A percentile compares a stretch with the other conserved stretches of the same genome.
Evolutionary conservation across 73 alveolate genomes (phyloP).

Genomic region (Stentor roeselii): DNA sequence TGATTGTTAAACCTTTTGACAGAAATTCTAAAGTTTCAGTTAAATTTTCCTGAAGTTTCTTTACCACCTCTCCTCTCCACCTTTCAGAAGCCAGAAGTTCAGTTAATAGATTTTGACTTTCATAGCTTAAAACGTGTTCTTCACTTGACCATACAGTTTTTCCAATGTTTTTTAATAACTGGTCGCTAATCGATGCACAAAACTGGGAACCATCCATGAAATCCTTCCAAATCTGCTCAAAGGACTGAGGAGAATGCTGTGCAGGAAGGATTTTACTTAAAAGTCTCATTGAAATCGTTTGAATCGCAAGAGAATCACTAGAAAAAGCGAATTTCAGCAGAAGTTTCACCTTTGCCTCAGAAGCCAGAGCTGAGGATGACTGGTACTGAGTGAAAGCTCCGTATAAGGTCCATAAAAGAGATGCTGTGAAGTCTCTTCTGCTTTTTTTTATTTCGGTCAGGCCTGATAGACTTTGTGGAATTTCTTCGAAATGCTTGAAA

Average conservation of each 20-base stretch:
- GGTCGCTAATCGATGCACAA: too few species aligned
- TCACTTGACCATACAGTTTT: neutral
- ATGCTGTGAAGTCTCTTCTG: neutral
- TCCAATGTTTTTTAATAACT: neutral
- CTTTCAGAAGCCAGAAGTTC: neutral
- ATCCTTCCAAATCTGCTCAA: neutral
- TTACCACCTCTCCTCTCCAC: neutral
- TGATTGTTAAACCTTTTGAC: neutral
- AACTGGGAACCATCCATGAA: too few species aligned
- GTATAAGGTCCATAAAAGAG: neutral
- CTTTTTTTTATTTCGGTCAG: neutral
- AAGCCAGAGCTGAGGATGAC: neutral
- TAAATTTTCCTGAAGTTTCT: neutral
- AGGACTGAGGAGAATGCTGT: constrained; percentile 12
- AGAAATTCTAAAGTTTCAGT: neutral
- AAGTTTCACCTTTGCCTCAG: neutral
- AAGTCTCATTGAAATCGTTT: neutral
- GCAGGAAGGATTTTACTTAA: neutral
- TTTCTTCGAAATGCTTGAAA: neutral
- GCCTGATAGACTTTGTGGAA: neutral
- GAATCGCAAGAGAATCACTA: neutral
- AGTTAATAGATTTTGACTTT: neutral
- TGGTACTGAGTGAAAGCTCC: neutral
- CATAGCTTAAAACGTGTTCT: neutral
- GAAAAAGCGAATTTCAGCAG: neutral